Evolutionary conservation across 2,329 filamentous ascomycete genomes (phyloP).

Genomic region (Chrysoporthe austroafricana): DNA sequence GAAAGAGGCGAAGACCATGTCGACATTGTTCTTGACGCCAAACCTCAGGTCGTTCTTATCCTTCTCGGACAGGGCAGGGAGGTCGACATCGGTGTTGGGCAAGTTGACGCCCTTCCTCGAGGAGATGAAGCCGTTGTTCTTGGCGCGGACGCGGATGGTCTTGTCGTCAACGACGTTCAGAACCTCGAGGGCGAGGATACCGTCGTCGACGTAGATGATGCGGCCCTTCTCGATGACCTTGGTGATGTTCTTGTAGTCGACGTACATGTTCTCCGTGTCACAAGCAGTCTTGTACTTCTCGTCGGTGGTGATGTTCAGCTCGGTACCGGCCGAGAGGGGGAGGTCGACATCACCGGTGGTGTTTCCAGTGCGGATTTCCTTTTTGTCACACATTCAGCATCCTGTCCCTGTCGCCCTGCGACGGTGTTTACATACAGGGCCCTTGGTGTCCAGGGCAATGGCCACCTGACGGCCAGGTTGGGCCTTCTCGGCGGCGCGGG

Average conservation of each 20-base stretch:
- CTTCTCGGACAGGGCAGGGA: slow-evolving; percentile 96
- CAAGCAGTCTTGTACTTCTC: slow-evolving; percentile 84
- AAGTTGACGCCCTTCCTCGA: slow-evolving; percentile 99
- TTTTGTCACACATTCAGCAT: slow-evolving; percentile 13
- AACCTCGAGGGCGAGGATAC: slow-evolving; percentile 95
- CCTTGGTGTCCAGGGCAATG: slow-evolving; percentile 84
- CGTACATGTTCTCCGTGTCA: slow-evolving; percentile 94
- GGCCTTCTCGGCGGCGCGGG: slow-evolving; percentile 79
- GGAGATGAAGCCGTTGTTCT: slow-evolving; percentile 98
- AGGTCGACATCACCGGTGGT: slow-evolving; percentile 72
- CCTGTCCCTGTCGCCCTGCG: neutral
- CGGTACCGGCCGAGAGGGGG: slow-evolving; percentile 78
- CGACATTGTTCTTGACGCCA: slow-evolving; percentile 97
- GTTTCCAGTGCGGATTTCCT: slow-evolving; percentile 55
- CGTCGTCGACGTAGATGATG: slow-evolving; percentile 97
- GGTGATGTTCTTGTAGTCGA: slow-evolving; percentile 99
- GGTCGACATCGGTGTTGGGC: slow-evolving; percentile 97
- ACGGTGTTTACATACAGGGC: slow-evolving; percentile 44
- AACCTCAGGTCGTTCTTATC: slow-evolving; percentile 93
- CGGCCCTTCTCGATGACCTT: slow-evolving; percentile 92
- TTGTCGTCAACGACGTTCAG: slow-evolving; percentile 84
- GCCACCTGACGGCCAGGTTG: slow-evolving; percentile 85
- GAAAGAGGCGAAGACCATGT: slow-evolving; percentile 99
- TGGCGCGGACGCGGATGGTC: slow-evolving; percentile 82
- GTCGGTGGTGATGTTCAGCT: slow-evolving; percentile 97